Evolutionary conservation across 2,329 filamentous ascomycete genomes (phyloP), one percentile per base, ranked within the genome.

Genomic region (Gliomastix tumulicola): DNA sequence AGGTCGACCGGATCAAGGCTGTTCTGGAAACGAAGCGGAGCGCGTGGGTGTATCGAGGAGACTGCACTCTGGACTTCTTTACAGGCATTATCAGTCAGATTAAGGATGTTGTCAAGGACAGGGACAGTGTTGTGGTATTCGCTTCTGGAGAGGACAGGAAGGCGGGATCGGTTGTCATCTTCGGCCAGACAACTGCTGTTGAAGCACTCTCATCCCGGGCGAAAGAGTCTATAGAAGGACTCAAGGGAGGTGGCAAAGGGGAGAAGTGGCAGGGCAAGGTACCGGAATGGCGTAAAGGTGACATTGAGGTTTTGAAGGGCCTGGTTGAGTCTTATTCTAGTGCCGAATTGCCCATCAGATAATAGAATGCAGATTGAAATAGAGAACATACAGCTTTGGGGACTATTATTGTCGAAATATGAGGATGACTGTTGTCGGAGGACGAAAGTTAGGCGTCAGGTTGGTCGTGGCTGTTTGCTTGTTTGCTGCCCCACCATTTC

Each of bases 191-290:
- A 5, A 32, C 44, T 0, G 40, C 41, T 0, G 49, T 56, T 2
- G 49, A 49, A 3, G 33, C 13, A 0, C 38, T 53, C 32, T 46
- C 40, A 0, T 12, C 37, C 1, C 49, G 41, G 8, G 38, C 48
- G 8, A 49, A 51, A 17, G 38, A 38, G 1, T 31, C 41, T 2
- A 22, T 53, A 2, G 40, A 40, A 11, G 47, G 47, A 3, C 42
- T 57, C 18, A 57, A 53, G 28, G 54, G 54, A 1, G 53, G 53
- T 1, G 54, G 53, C 5, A 44, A 44, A 2, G 47, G 49, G 0
- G 51, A 49, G 2, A 57, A 51, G 33, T 57, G 54, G 54, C 54
- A 57, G 17, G 54, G 54, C 2, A 57, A 57, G 21, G 54, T 57
- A 0, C 32, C 37, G 3, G 43, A 47, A 5, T 57, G 54, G 54